Evolutionary conservation across 768 basidiomycete genomes (phyloP), one percentile per base, ranked within the genome.

Genomic region (Hypholoma fasciculare): DNA sequence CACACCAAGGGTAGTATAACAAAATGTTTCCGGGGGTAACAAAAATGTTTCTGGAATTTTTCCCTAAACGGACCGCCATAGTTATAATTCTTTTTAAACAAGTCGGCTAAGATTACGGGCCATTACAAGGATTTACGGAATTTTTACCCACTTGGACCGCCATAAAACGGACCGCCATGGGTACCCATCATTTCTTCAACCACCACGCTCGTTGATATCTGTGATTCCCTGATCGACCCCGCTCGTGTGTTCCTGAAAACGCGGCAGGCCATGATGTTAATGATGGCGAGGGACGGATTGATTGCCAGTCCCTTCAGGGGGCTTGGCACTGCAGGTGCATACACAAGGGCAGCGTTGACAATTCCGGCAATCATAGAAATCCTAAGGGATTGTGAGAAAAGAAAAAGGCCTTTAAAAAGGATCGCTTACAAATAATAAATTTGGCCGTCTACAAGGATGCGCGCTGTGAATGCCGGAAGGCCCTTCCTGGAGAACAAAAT

Each of bases 371-470:
- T 46, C 13, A 46, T 17, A 46, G 44, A 13, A 23, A 46, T 3
- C 14, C 44, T 46, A 17, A 2, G 3, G 3, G 19, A 13, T 2
- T 46, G 13, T 9, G 44, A 13, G 3, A 8, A 9, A 17, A 46
- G 2, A 17, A 9, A 23, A 23, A 4, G 2, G 23, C 23, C 23
- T 23, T 23, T 23, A 23, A 23, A 4, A 23, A 23, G 23, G 23
- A 23, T 23, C 23, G 4, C 59, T 50, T 39, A 60, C 59, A 61
- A 42, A 20, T 71, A 72, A 48, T 71, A 74, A 5, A 57, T 46
- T 57, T 71, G 71, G 3, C 70, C 69, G 16, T 69, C 70, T 26
- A 61, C 59, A 9, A 71, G 51, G 1, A 72, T 26, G 3, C 61
- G 49, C 38, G 56, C 60, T 0, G 67, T 65, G 14, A 71, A 66